phyloP scores from a whole-genome alignment of 441 rosid species.

The Biscutella laevigata region DNA sequence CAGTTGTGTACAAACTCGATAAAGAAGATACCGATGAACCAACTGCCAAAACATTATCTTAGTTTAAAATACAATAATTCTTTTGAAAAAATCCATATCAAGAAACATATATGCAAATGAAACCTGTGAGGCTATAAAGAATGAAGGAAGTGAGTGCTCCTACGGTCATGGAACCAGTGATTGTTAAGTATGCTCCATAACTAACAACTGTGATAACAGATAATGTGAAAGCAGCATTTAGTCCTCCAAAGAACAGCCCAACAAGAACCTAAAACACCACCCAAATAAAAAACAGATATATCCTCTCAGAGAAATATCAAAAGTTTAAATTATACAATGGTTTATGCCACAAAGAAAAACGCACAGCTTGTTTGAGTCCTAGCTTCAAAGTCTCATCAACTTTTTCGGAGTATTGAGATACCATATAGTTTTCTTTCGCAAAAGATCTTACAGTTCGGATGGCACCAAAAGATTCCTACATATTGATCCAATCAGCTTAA shows the following conservation, averaged over 20 bases:
- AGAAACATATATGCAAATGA: background rate
- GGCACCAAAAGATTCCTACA: conserved; percentile 89
- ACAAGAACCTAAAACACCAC: conserved; percentile 44
- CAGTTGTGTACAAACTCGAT: conserved; percentile 72
- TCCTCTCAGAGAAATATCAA: background rate
- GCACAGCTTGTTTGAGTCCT: conserved; percentile 87
- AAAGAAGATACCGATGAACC: conserved; percentile 72
- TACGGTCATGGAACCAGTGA: conserved; percentile 66
- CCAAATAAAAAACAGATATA: background rate
- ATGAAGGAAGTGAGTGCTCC: conserved; percentile 95
- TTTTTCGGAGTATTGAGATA: conserved; percentile 67
- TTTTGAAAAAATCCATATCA: background rate
- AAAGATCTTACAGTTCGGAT: conserved; percentile 91
- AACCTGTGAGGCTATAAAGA: conserved; percentile 92
- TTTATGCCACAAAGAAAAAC: conserved; percentile 20
- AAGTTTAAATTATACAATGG: background rate
- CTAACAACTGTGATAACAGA: conserved; percentile 78
- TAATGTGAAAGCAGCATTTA: conserved; percentile 81
- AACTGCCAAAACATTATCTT: conserved; percentile 39
- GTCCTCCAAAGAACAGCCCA: conserved; percentile 76
- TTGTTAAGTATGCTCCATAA: conserved; percentile 86
- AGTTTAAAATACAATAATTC: background rate
- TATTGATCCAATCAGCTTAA: background rate
- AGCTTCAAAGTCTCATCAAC: conserved; percentile 79
- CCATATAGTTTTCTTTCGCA: conserved; percentile 69